These are phyloP conservation scores for Calonectria leucothoes DNA, from an alignment of 2,329 filamentous ascomycete species.

Conservation along the genomic window DNA sequence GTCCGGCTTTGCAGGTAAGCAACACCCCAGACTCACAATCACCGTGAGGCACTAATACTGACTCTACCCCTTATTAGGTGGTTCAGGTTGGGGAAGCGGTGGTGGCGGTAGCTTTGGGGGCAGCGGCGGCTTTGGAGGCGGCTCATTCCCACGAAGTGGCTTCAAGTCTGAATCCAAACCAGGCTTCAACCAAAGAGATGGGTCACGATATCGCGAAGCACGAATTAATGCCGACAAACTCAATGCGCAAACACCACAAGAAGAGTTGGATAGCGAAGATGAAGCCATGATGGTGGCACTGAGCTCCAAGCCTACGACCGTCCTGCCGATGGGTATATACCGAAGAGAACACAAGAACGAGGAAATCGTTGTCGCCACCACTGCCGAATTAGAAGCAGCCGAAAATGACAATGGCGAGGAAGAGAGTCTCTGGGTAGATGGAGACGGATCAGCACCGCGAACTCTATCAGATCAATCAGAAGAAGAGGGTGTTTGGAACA, in stretches of 20 bases:
- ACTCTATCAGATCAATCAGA: conserved; percentile 45
- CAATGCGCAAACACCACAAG: conserved; percentile 55
- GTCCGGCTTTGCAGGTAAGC: conserved; percentile 42
- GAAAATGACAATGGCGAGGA: conserved; percentile 59
- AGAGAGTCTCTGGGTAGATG: conserved; percentile 59
- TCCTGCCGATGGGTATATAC: conserved; percentile 68
- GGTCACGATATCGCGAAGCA: conserved; percentile 51
- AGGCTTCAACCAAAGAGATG: conserved; percentile 52
- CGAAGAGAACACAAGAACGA: conserved; percentile 66
- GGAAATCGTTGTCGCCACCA: conserved; percentile 65
- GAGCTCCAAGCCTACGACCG: conserved; percentile 43
- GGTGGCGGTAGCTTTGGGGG: conserved; percentile 45
- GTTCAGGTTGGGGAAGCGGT: conserved; percentile 40
- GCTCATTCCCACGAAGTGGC: conserved; percentile 39
- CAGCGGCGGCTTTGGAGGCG: conserved; percentile 40
- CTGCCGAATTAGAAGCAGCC: conserved; percentile 67
- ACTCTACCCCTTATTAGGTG: conserved; percentile 27
- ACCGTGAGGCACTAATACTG: not conserved
- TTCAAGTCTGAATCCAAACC: conserved; percentile 50
- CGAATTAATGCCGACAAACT: conserved; percentile 69
- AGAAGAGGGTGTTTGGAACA: conserved; percentile 58
- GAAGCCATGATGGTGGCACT: conserved; percentile 54
- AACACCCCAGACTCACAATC: conserved; percentile 12
- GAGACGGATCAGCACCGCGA: conserved; percentile 43
- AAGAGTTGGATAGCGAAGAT: conserved; percentile 59